Evolutionary conservation across 495 filamentous ascomycete species (phyloP).

Genomic region (Tuber brumale): DNA sequence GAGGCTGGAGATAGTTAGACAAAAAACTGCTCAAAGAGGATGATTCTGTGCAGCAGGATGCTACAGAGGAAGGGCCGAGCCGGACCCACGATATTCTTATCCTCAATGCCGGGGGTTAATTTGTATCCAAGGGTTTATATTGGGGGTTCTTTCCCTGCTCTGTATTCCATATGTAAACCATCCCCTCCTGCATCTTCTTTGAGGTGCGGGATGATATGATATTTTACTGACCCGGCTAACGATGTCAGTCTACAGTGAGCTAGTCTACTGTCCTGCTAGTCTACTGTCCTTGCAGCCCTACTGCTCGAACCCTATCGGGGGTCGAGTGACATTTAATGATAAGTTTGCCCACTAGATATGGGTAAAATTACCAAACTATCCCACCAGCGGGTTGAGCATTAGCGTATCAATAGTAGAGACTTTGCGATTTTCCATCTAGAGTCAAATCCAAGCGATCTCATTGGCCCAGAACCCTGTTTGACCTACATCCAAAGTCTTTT

Average conservation of each 20-base stretch:
- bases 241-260: too few species aligned
- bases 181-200: too few species aligned
- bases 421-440: too few species aligned
- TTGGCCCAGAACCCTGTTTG: too few species aligned
- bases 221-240: too few species aligned
- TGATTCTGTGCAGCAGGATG: neutral
- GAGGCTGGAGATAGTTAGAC: neutral
- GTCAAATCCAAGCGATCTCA: too few species aligned
- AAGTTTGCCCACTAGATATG: neutral
- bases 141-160: neutral
- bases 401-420: neutral
- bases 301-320: neutral
- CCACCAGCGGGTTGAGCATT: neutral
- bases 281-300: too few species aligned
- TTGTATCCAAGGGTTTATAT: neutral
- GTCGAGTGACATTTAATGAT: neutral
- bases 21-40: neutral
- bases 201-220: too few species aligned
- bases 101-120: neutral
- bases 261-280: too few species aligned
- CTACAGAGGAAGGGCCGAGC: neutral
- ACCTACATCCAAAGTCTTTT: too few species aligned
- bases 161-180: neutral
- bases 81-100: neutral
- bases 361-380: neutral